Percentiles rank a stretch among this genome's conserved stretches.
These are phyloP conservation scores for Geum urbanum DNA, from an alignment of 306 rosid genomes.

Conservation along the genomic window DNA sequence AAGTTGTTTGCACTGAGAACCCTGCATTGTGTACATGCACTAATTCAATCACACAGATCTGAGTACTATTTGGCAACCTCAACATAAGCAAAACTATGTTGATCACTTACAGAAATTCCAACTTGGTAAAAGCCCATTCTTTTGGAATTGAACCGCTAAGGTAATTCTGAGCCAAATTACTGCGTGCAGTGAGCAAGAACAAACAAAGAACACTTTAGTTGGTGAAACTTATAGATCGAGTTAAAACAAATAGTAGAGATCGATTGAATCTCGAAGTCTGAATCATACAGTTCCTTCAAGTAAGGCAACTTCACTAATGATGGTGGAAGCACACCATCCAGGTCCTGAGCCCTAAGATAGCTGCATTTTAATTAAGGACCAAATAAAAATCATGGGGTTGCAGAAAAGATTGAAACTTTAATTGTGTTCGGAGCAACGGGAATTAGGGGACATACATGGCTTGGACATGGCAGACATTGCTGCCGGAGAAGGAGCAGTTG, in stretches of 20 bases:
- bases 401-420: background rate
- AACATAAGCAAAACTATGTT: background rate
- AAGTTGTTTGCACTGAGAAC: constrained; percentile 14
- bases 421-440: no score
- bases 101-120: constrained; percentile 1
- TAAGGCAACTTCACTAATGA: constrained; percentile 8
- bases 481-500: constrained; percentile 25
- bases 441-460: constrained; percentile 10
- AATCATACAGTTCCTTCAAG: constrained; percentile 3
- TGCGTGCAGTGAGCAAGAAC: background rate
- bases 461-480: constrained; percentile 20
- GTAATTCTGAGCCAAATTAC: constrained; percentile 13
- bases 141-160: constrained; percentile 17
- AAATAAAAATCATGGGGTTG: no score
- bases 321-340: constrained; percentile 15
- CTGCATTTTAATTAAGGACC: constrained; percentile 3
- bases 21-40: constrained; percentile 12
- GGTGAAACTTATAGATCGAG: background rate
- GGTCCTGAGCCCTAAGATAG: constrained; percentile 6
- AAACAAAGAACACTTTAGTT: background rate
- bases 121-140: constrained; percentile 1
- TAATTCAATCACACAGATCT: background rate
- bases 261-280: no score
- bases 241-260: background rate
- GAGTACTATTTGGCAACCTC: background rate